phyloP scores from a whole-genome alignment of 352 stramenopile genomes.

The Phytopythium cucurbitacearum region DNA sequence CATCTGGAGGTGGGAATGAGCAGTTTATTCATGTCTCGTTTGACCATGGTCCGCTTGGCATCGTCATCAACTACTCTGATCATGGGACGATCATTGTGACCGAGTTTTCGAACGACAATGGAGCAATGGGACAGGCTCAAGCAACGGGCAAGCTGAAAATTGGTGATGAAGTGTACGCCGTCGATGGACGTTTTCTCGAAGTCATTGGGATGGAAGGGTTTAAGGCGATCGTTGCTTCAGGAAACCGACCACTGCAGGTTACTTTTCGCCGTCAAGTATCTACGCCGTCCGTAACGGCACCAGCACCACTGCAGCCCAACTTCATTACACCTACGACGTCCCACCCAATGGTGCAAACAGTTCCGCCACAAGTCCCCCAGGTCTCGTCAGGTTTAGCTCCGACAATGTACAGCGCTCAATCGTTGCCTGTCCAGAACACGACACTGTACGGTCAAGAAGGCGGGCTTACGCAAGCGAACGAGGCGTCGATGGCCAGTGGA shows the following conservation, averaged over 20 bases:
- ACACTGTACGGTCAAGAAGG: not conserved
- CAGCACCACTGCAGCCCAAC: too few relatives aligned
- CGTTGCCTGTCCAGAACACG: not conserved
- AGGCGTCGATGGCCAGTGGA: not conserved
- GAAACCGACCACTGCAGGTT: constrained; percentile 60
- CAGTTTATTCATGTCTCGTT: constrained; percentile 66
- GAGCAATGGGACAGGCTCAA: constrained; percentile 68
- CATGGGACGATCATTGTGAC: constrained; percentile 72
- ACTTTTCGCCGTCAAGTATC: constrained; percentile 44
- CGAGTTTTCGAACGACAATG: constrained; percentile 71
- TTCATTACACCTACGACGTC: too few relatives aligned
- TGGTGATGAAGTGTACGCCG: constrained; percentile 74
- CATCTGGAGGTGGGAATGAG: constrained; percentile 7
- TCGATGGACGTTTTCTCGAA: constrained; percentile 62
- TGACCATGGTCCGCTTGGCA: constrained; percentile 56
- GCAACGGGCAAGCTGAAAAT: constrained; percentile 64
- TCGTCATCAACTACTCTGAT: constrained; percentile 83
- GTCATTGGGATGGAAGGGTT: constrained; percentile 82
- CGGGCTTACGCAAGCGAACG: constrained; percentile 3
- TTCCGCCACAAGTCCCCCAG: too few relatives aligned
- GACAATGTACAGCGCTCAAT: not conserved
- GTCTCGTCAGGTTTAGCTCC: not conserved
- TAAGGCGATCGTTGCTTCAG: constrained; percentile 55
- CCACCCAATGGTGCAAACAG: too few relatives aligned
- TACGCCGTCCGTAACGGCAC: not conserved